phyloP scores from a whole-genome alignment of 192 early-diverging fungal genomes.

The Coemansia sp. region DNA sequence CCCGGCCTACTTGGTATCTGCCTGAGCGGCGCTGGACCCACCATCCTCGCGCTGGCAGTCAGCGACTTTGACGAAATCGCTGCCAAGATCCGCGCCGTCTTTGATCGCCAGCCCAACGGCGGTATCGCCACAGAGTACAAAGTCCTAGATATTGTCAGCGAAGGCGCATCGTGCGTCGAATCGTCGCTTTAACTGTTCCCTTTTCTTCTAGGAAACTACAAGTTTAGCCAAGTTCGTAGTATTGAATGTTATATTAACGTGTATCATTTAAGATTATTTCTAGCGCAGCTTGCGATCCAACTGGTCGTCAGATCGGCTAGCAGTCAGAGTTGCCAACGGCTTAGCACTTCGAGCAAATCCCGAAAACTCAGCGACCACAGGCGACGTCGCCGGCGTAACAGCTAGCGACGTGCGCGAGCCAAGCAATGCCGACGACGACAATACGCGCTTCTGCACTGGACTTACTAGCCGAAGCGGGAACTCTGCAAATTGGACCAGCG shows the following conservation, averaged over 20 bases:
- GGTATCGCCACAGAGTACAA: conserved; percentile 44
- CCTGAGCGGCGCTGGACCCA: conserved; percentile 95
- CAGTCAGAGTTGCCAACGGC: background rate
- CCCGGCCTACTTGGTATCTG: conserved; percentile 92
- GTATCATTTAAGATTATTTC: background rate
- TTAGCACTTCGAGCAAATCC: background rate
- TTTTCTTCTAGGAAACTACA: background rate
- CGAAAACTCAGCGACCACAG: background rate
- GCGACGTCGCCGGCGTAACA: background rate
- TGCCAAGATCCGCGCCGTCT: conserved; percentile 34
- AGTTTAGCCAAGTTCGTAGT: background rate
- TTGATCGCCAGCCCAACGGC: conserved; percentile 44
- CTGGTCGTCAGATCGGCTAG: background rate
- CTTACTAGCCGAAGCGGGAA: conserved; percentile 13
- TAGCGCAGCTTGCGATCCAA: conserved; percentile 24
- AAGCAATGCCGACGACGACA: conserved; percentile 1
- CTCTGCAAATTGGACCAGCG: conserved; percentile 37
- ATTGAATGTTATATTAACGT: background rate
- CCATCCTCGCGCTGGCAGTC: conserved; percentile 86
- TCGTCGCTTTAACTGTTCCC: background rate
- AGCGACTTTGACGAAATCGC: conserved; percentile 88
- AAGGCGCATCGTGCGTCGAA: conserved; percentile 45
- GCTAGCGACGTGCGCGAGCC: conserved; percentile 15
- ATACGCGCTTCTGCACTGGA: background rate
- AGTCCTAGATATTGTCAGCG: conserved; percentile 52